Conservation (phyloP, 2,329 filamentous ascomycete genomes). For the Zymoseptoria ardabiliae region DNA sequence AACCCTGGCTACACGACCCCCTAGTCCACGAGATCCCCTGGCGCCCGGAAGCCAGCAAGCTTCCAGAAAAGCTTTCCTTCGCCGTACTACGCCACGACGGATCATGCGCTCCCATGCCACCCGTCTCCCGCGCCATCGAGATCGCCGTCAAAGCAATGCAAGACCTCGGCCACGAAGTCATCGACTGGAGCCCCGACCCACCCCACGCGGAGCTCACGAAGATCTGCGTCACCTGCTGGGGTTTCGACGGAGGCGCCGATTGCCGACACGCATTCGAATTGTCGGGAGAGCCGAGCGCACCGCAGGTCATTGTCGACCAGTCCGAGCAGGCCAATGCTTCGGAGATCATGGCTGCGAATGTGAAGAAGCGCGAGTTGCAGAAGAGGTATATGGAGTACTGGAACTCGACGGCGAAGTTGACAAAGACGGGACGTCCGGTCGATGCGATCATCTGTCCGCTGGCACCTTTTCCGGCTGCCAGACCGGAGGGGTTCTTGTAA, state of each 20-base stretch:
- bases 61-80: conserved; percentile 41
- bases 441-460: conserved; percentile 49
- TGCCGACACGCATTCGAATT: conserved; percentile 44
- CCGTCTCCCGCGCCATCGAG: conserved; percentile 48
- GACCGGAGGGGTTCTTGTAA: conserved; percentile 39
- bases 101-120: conserved; percentile 47
- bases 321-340: conserved; percentile 34
- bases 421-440: conserved; percentile 41
- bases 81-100: conserved; percentile 49
- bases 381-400: conserved; percentile 57
- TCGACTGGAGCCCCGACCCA: conserved; percentile 51
- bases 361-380: conserved; percentile 49
- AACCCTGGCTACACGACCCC: conserved; percentile 62
- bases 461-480: conserved; percentile 44
- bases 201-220: conserved; percentile 37
- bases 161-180: conserved; percentile 50
- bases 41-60: conserved; percentile 42
- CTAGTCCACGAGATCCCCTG: conserved; percentile 60
- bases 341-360: conserved; percentile 43
- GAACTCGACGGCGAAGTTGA: conserved; percentile 48
- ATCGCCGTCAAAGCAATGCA: conserved; percentile 44
- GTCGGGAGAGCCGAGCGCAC: conserved; percentile 48
- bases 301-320: conserved; percentile 37
- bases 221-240: conserved; percentile 33
- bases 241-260: conserved; percentile 46